These are phyloP conservation scores for Pogostemon cablin DNA, from an alignment of 257 asterid species.

Conservation along the genomic window DNA sequence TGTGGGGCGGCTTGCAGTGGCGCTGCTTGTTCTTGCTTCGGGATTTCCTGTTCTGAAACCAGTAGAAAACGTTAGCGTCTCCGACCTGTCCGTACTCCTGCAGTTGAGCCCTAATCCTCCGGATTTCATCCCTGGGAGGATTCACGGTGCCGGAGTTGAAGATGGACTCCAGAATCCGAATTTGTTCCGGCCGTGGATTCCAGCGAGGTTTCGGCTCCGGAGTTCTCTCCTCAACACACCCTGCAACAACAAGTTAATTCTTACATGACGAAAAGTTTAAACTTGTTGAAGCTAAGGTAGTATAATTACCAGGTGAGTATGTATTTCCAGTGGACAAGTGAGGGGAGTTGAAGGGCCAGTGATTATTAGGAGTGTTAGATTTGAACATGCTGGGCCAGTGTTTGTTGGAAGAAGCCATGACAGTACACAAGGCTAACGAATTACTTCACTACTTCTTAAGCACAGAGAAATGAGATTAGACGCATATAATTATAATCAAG, in stretches of 20 bases:
- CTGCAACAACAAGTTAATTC: not conserved
- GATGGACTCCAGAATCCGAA: conserved; percentile 72
- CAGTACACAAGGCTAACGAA: not conserved
- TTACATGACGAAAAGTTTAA: no score
- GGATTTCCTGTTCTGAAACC: conserved; percentile 94
- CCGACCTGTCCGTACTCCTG: conserved; percentile 91
- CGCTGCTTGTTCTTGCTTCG: conserved; percentile 80
- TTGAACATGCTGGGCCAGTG: conserved; percentile 77
- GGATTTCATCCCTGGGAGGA: conserved; percentile 85
- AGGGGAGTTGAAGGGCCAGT: conserved; percentile 44
- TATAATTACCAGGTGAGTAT: conserved; percentile 28
- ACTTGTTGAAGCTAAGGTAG: no score
- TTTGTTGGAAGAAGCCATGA: conserved; percentile 58
- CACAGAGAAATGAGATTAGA: conserved; percentile 4
- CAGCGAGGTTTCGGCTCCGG: conserved; percentile 91
- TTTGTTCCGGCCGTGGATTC: conserved; percentile 91
- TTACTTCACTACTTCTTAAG: not conserved
- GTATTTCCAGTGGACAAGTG: conserved; percentile 37
- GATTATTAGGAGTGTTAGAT: conserved; percentile 48
- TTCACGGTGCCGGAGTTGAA: conserved; percentile 89
- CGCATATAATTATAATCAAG: not conserved
- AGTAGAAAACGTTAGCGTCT: conserved; percentile 92
- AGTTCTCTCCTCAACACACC: conserved; percentile 55
- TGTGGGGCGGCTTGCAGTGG: conserved; percentile 62
- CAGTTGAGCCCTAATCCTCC: conserved; percentile 74